Evolutionary conservation across 176 grass and related monocot genomes (phyloP).

Genomic region (Aegilops speltoides): DNA sequence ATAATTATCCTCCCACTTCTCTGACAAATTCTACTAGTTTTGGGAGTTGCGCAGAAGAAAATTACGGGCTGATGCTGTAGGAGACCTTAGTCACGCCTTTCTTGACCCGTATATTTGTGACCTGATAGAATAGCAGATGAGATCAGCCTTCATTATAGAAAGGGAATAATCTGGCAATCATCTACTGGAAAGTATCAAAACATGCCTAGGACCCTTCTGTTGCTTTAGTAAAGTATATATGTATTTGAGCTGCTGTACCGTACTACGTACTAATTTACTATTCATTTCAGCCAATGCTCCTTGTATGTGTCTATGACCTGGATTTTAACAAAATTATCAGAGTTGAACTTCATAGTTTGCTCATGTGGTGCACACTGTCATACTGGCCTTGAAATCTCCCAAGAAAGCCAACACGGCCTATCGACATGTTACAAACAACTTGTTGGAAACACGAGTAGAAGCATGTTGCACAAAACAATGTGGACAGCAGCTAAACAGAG

Average conservation of each 20-base stretch:
- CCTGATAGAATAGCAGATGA: conserved; percentile 45
- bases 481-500: background rate
- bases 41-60: background rate
- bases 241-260: background rate
- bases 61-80: conserved; percentile 59
- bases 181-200: background rate
- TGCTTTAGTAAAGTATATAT: background rate
- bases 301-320: background rate
- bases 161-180: background rate
- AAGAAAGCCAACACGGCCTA: background rate
- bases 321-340: background rate
- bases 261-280: background rate
- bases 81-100: conserved; percentile 82
- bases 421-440: background rate
- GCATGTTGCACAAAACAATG: background rate
- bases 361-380: background rate
- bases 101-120: conserved; percentile 75
- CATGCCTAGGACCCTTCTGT: background rate
- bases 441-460: background rate
- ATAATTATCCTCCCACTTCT: background rate
- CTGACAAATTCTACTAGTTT: background rate
- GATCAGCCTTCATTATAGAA: background rate
- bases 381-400: background rate
- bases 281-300: background rate
- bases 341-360: background rate